Percentiles rank a stretch among this genome's conserved stretches.
These are phyloP conservation scores for Debaryomyces sp. DNA, from an alignment of 1,139 yeast species.

Conservation along the genomic window DNA sequence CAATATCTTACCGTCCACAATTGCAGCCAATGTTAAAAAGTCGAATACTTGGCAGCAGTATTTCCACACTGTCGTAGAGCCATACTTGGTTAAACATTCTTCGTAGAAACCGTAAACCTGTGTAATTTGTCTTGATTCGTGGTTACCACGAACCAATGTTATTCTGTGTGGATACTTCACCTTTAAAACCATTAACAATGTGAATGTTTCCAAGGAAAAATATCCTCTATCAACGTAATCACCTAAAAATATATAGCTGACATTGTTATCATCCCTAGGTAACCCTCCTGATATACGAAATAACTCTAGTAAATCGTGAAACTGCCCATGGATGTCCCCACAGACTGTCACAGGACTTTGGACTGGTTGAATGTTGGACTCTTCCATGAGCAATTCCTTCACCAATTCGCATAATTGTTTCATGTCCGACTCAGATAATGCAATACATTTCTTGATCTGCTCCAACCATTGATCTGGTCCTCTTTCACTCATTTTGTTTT, in stretches of 20 bases:
- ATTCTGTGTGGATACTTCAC: conserved; percentile 85
- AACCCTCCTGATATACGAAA: conserved; percentile 92
- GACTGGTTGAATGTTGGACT: conserved; percentile 93
- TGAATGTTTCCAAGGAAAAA: conserved; percentile 89
- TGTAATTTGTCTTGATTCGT: conserved; percentile 92
- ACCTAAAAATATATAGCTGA: conserved; percentile 81
- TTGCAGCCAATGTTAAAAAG: conserved; percentile 89
- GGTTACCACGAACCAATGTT: conserved; percentile 91
- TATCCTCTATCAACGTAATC: conserved; percentile 98
- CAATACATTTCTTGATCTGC: conserved; percentile 86
- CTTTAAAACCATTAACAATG: conserved; percentile 86
- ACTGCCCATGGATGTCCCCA: conserved; percentile 98
- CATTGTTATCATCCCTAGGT: conserved; percentile 55
- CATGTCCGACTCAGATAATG: conserved; percentile 91
- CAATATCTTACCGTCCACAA: conserved; percentile 87
- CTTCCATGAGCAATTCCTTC: conserved; percentile 75
- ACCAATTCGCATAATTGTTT: conserved; percentile 94
- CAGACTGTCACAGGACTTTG: conserved; percentile 98
- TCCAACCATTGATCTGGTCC: conserved; percentile 98
- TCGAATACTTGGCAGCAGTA: conserved; percentile 97
- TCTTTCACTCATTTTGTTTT: conserved; percentile 60
- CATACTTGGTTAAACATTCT: conserved; percentile 90
- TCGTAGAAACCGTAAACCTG: conserved; percentile 93
- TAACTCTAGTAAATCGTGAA: conserved; percentile 88
- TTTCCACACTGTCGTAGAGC: conserved; percentile 97